Evolutionary conservation across 805 yeast species (phyloP).

Genomic region (Pichia membranifaciens): DNA sequence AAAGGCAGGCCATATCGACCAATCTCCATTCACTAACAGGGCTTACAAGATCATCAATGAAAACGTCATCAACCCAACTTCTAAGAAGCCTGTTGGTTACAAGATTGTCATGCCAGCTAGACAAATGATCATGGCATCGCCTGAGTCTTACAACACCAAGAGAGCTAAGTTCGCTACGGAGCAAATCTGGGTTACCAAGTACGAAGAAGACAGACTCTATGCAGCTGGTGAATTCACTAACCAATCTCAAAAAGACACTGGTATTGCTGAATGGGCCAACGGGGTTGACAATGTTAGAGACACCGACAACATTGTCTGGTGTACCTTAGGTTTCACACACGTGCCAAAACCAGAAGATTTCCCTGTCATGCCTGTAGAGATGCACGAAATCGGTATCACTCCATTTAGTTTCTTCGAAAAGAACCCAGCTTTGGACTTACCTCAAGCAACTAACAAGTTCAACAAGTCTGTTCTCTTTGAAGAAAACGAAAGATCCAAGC

Average conservation of each 20-base stretch:
- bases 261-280: conserved; percentile 66
- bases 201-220: conserved; percentile 62
- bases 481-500: conserved; percentile 16
- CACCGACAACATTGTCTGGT: conserved; percentile 74
- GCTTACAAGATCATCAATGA: conserved; percentile 72
- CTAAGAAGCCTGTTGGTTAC: conserved; percentile 71
- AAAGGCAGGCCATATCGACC: conserved; percentile 65
- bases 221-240: conserved; percentile 87
- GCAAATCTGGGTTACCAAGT: conserved; percentile 79
- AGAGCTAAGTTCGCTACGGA: conserved; percentile 74
- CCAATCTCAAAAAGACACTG: conserved; percentile 67
- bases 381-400: conserved; percentile 56
- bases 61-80: conserved; percentile 59
- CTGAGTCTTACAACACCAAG: conserved; percentile 56
- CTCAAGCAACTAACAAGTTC: conserved; percentile 60
- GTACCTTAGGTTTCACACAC: conserved; percentile 75
- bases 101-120: conserved; percentile 68
- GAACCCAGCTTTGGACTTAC: conserved; percentile 75
- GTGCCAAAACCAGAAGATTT: conserved; percentile 80
- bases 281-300: conserved; percentile 65
- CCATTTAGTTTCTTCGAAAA: conserved; percentile 72
- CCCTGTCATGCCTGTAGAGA: conserved; percentile 88
- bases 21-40: conserved; percentile 71
- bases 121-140: conserved; percentile 66
- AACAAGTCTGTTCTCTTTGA: conserved; percentile 52